A percentile compares a stretch with the other conserved stretches of the same genome.
phyloP scores from a whole-genome alignment of 331 rosid species.

The Dryas integrifolia region DNA sequence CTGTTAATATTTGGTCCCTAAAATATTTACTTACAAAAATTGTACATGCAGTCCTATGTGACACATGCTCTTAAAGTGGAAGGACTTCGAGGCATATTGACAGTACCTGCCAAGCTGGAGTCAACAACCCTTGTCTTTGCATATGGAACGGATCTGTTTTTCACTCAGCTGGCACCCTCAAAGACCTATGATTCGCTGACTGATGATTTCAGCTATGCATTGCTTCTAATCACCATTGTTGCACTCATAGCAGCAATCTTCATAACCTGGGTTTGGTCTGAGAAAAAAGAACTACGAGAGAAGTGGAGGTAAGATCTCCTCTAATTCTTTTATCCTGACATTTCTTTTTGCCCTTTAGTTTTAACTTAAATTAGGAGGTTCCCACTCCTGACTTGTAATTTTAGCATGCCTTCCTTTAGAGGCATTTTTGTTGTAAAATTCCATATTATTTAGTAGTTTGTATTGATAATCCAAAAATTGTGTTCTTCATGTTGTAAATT shows the following conservation, averaged over 20 bases:
- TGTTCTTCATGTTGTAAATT: conserved; percentile 40
- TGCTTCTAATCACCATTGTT: conserved; percentile 87
- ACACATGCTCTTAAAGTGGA: conserved; percentile 86
- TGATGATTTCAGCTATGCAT: conserved; percentile 96
- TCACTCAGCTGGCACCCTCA: conserved; percentile 86
- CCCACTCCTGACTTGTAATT: conserved; percentile 13
- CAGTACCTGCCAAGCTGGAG: conserved; percentile 92
- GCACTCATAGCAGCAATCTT: conserved; percentile 85
- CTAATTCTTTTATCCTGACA: conserved; percentile 11
- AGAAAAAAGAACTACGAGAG: conserved; percentile 86
- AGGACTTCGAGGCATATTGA: conserved; percentile 75
- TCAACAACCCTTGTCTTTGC: conserved; percentile 88
- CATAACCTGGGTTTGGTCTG: conserved; percentile 79
- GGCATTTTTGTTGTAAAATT: conserved; percentile 46
- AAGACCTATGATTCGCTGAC: conserved; percentile 91
- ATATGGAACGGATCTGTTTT: conserved; percentile 91
- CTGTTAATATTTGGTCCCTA: background rate
- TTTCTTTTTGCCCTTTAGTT: conserved; percentile 15
- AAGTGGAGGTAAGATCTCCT: conserved; percentile 78
- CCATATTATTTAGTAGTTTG: conserved; percentile 20
- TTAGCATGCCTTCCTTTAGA: conserved; percentile 28
- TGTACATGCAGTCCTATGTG: conserved; percentile 61
- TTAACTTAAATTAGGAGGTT: conserved; percentile 21
- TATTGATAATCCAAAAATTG: conserved; percentile 2
- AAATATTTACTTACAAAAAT: background rate